These are phyloP conservation scores for Marasmius sp. DNA, from an alignment of 1,284 basidiomycete genomes.

Conservation along the genomic window DNA sequence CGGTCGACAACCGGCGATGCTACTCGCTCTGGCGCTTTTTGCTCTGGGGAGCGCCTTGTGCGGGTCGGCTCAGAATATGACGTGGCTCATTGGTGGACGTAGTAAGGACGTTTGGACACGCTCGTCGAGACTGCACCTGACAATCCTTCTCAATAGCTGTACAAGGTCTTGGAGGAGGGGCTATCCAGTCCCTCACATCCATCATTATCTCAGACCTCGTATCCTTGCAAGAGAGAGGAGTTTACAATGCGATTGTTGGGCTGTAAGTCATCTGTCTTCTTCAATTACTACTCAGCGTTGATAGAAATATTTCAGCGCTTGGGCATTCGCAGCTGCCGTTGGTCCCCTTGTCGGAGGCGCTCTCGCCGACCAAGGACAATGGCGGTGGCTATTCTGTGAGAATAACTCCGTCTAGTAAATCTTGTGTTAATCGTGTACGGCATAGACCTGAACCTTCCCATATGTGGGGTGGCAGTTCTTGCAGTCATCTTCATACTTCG, in stretches of 20 bases:
- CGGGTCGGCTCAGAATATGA: slow-evolving; percentile 15
- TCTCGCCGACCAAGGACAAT: slow-evolving; percentile 19
- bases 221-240: slow-evolving; percentile 36
- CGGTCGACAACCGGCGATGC: slow-evolving; percentile 16
- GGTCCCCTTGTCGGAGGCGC: slow-evolving; percentile 21
- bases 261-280: slow-evolving; percentile 12
- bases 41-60: slow-evolving; percentile 17
- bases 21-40: slow-evolving; percentile 15
- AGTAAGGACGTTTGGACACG: slow-evolving; percentile 8
- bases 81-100: slow-evolving; percentile 18
- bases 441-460: slow-evolving; percentile 26
- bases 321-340: slow-evolving; percentile 6
- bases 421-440: neutral
- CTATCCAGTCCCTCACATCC: slow-evolving; percentile 36
- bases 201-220: slow-evolving; percentile 47
- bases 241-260: slow-evolving; percentile 29
- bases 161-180: slow-evolving; percentile 51
- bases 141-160: slow-evolving; percentile 25
- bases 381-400: slow-evolving; percentile 30
- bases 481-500: slow-evolving; percentile 21
- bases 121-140: neutral
- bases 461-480: slow-evolving; percentile 19
- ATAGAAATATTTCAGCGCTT: slow-evolving; percentile 3
- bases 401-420: no score
- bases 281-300: neutral